Conservation (phyloP, 2,329 filamentous ascomycete species). For the Dothiorella sarmentorum region DNA sequence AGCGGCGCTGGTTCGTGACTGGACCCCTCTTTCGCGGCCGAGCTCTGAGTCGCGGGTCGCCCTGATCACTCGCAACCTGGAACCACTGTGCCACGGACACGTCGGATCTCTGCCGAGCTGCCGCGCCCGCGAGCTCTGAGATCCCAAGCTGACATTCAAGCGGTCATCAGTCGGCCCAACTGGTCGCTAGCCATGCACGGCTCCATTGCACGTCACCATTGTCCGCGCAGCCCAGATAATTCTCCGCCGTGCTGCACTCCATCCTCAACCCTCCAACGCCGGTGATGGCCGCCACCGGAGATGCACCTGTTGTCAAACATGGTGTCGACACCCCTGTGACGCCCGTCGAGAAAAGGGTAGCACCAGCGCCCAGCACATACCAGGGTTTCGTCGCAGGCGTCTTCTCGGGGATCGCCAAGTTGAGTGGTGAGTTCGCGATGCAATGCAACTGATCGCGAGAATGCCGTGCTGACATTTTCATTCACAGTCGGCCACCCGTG, state of each 20-base stretch:
- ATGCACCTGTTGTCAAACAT: constrained; percentile 27
- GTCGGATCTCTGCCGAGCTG: constrained; percentile 8
- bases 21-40: constrained; percentile 3
- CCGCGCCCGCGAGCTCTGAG: not conserved
- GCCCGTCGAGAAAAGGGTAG: constrained; percentile 29
- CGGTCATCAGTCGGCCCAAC: constrained; percentile 10
- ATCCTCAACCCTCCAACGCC: not conserved
- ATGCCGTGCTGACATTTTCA: constrained; percentile 16
- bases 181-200: not conserved
- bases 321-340: constrained; percentile 24
- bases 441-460: not conserved
- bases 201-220: constrained; percentile 2
- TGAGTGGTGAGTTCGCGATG: constrained; percentile 65
- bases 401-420: constrained; percentile 88
- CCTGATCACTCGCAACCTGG: not conserved
- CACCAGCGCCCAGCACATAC: constrained; percentile 59
- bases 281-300: constrained; percentile 35
- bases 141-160: not conserved
- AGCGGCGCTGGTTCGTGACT: constrained; percentile 6
- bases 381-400: constrained; percentile 97
- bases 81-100: not conserved
- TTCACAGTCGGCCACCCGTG: constrained; percentile 59
- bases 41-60: not conserved
- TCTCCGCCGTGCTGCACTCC: not conserved
- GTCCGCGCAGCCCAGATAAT: not conserved